A percentile compares a stretch with the other conserved stretches of the same genome.
Evolutionary conservation across 73 alveolate species (phyloP).

Genomic region (Breviolum minutum): DNA sequence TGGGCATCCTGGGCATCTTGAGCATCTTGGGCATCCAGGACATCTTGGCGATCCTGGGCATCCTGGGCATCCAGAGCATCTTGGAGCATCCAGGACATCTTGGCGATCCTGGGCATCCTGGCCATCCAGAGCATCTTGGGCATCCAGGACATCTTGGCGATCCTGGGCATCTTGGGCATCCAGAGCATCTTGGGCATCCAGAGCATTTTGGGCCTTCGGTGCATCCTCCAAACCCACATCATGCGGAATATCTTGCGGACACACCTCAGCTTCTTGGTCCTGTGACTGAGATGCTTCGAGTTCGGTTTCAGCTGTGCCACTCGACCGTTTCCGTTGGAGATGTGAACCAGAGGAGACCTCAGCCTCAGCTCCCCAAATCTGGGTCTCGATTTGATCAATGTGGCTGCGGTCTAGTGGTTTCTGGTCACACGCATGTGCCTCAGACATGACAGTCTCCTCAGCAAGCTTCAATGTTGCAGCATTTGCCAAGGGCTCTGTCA

Average conservation of each 20-base stretch:
- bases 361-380: not conserved
- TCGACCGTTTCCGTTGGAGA: not conserved
- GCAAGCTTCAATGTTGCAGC: not conserved
- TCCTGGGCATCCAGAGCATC: too few relatives aligned
- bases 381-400: conserved; percentile 9
- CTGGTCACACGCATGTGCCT: too few relatives aligned
- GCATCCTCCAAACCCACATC: too few relatives aligned
- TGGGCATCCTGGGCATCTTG: too few relatives aligned
- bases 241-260: too few relatives aligned
- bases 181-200: too few relatives aligned
- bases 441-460: too few relatives aligned
- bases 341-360: not conserved
- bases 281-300: conserved; percentile 15
- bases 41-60: not conserved
- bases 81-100: too few relatives aligned
- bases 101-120: too few relatives aligned
- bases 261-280: not conserved
- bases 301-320: conserved; percentile 4
- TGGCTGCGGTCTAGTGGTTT: too few relatives aligned
- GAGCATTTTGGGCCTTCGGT: too few relatives aligned
- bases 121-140: not conserved
- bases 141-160: not conserved
- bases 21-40: too few relatives aligned
- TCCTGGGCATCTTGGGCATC: not conserved
- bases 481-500: not conserved